Evolutionary conservation across 2,329 filamentous ascomycete species (phyloP), one percentile per base, ranked within the genome.

Genomic region (Cladophialophora yegresii): DNA sequence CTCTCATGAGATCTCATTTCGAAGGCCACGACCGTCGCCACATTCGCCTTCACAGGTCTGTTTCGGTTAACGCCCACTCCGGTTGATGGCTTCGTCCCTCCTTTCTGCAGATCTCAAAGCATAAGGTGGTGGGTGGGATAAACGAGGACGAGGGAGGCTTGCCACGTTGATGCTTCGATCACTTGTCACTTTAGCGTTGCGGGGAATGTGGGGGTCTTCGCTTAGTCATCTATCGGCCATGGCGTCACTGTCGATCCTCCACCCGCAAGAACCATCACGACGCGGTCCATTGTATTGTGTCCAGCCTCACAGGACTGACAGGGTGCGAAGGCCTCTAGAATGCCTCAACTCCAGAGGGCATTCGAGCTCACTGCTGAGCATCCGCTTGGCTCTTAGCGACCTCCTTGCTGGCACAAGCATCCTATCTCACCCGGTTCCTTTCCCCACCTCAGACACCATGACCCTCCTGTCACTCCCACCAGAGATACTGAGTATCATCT

Each of bases 401-500:
- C 6, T n/a, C 8, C 12, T n/a, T 40, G 36, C 36, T n/a, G 36
- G 36, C 36, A n/a, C 4, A 43, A n/a, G n/a, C n/a, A n/a, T n/a
- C n/a, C n/a, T n/a, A n/a, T n/a, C n/a, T n/a, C n/a, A n/a, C n/a
- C n/a, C n/a, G n/a, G n/a, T n/a, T n/a, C 10, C 36, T 7, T n/a
- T 16, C 36, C 4, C 16, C 16, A n/a, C 1, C 1, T 3, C 10
- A 5, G 5, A 50, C 23, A 28, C 47, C 20, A 50, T 50, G 47
- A 7, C 20, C 1, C 47, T 50, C 9, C 0, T 50, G 22, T 50
- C 47, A 4, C 47, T 50, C 20, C 47, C 47, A 6, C 47, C 22
- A 5, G 47, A 50, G 47, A 50, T 50, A n/a, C 47, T 50, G 47
- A 50, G 22, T 20, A 28, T 50, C 23, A 50, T 50, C 47, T 50